Conservation (phyloP, 768 basidiomycete genomes). For the Trametes meyenii region DNA sequence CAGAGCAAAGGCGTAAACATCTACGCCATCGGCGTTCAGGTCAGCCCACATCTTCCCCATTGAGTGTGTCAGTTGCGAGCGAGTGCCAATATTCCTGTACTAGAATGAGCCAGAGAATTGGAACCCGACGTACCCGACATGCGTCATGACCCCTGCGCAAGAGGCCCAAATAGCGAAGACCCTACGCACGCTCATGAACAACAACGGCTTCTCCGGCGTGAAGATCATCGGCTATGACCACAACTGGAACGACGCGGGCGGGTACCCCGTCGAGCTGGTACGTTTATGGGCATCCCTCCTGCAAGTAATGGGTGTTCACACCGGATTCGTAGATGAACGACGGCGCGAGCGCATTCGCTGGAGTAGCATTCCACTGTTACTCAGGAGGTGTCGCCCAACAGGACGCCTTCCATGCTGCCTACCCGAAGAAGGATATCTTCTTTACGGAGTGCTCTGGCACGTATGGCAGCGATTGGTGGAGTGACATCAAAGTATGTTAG, state of each 20-base stretch:
- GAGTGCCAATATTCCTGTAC: too few species aligned
- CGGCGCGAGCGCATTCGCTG: constrained; percentile 56
- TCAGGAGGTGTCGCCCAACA: constrained; percentile 56
- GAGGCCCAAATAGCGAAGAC: constrained; percentile 62
- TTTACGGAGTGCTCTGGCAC: constrained; percentile 69
- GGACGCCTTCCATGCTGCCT: constrained; percentile 55
- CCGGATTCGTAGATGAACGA: constrained; percentile 50
- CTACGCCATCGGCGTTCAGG: constrained; percentile 67
- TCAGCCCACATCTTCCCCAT: constrained; percentile 8
- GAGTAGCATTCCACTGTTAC: constrained; percentile 78
- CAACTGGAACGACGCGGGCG: constrained; percentile 70
- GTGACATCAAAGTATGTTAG: constrained; percentile 64
- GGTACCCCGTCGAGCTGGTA: constrained; percentile 62
- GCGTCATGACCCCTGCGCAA: constrained; percentile 51
- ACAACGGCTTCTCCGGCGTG: constrained; percentile 58
- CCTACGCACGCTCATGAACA: constrained; percentile 61
- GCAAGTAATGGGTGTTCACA: neutral
- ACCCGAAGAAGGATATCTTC: constrained; percentile 59
- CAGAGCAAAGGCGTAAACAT: constrained; percentile 56
- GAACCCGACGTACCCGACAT: constrained; percentile 71
- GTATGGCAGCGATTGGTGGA: constrained; percentile 76
- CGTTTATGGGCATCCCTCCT: constrained; percentile 6
- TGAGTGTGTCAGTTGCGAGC: too few species aligned
- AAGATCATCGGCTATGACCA: constrained; percentile 74
- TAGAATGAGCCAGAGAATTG: constrained; percentile 60